Evolutionary conservation across 139 green algal species (phyloP), one percentile per base, ranked within the genome.

Genomic region (Volvox reticuliferus): DNA sequence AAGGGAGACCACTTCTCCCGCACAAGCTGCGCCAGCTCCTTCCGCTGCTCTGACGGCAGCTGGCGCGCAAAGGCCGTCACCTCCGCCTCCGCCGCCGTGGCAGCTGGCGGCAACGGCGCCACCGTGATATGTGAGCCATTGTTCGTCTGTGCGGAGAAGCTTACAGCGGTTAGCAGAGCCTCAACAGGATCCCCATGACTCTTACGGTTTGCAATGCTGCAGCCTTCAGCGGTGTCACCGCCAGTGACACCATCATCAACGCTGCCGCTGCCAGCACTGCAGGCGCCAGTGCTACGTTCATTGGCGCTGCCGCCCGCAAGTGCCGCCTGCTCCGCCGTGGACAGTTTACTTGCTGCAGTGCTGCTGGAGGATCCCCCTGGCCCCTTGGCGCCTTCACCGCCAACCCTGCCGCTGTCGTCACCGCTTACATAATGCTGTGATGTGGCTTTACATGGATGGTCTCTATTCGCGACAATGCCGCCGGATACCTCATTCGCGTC

Each of bases 1-100:
- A 89, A 89, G 36, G 84, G 84, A 44, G 84, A 89, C 84, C 84
- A 89, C 68, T 89, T 89, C 28, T 89, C 84, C 37, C n/a, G 17
- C 0, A 89, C 84, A 32, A 89, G 69, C 84, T 89, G 84, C 69
- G 37, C 33, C 68, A 89, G 84, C 28, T 71, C 69, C 68, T 61
- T 19, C 69, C n/a, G 28, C 84, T 89, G 69, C 37, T 89, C 84
- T 22, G 21, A 26, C 12, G 2, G 63, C 28, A 89, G 84, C 33
- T 79, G 33, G 37, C 81, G 84, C 16, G 84, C 84, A 20, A 89
- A 82, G 6, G 69, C 69, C 26, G 84, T 71, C 84, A 89, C n/a
- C 37, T 89, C 84, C 68, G 84, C 68, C 84, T 82, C 69, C 37
- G 69, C 18, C 28, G 68, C 84, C 37, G 69, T 82, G 3, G 84